Conservation (phyloP, 495 filamentous ascomycete species). For the Neurospora sp. region DNA sequence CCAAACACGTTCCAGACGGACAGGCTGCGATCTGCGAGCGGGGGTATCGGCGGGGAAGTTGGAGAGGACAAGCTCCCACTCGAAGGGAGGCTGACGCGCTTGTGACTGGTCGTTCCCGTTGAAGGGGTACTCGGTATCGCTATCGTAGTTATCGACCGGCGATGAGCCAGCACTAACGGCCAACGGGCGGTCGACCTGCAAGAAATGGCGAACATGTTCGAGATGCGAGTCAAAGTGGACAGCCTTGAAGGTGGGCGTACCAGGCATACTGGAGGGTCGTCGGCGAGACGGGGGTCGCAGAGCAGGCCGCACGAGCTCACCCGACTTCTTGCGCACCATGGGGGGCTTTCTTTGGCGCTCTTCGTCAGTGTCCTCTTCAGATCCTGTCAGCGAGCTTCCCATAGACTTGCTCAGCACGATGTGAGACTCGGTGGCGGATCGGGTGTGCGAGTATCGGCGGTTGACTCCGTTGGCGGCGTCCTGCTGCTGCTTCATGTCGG, state of each 20-base stretch:
- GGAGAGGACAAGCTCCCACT: conserved; percentile 76
- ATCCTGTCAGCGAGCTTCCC: conserved; percentile 45
- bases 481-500: conserved; percentile 26
- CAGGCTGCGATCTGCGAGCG: conserved; percentile 51
- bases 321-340: conserved; percentile 96
- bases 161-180: conserved; percentile 95
- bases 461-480: conserved; percentile 20
- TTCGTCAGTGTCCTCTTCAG: conserved; percentile 53
- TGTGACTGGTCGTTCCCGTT: conserved; percentile 30
- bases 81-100: conserved; percentile 43
- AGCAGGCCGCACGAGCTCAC: conserved; percentile 89
- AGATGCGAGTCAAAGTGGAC: conserved; percentile 93
- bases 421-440: conserved; percentile 72
- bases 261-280: conserved; percentile 91
- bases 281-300: conserved; percentile 65
- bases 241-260: conserved; percentile 90
- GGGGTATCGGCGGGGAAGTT: conserved; percentile 71
- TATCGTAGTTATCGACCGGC: conserved; percentile 75
- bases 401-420: conserved; percentile 41
- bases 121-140: conserved; percentile 82
- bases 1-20: conserved; percentile 73
- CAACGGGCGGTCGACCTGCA: conserved; percentile 83
- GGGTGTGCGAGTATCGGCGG: conserved; percentile 55
- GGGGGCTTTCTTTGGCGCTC: conserved; percentile 60
- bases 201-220: conserved; percentile 90